phyloP scores from a whole-genome alignment of 75 land plant species.

The Chamaecyparis obtusa region DNA sequence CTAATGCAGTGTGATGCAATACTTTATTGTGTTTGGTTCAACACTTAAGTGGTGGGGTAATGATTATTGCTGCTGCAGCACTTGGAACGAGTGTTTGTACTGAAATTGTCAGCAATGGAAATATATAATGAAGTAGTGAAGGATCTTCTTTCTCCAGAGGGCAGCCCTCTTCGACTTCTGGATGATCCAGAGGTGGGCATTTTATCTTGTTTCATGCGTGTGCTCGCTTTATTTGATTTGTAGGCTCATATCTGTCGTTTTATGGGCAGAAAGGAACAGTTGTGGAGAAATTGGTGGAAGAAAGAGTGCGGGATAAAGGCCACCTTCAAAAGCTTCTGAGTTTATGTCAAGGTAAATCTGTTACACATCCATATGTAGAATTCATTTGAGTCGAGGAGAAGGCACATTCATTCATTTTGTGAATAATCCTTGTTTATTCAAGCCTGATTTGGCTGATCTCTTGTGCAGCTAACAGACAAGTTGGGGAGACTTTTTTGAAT shows the following conservation, averaged over 20 bases:
- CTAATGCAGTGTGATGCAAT: background rate
- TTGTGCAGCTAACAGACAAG: constrained; percentile 85
- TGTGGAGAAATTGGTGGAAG: constrained; percentile 86
- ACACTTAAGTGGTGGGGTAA: background rate
- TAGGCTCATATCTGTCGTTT: background rate
- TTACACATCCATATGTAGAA: background rate
- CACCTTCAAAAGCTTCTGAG: constrained; percentile 71
- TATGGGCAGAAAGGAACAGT: constrained; percentile 73
- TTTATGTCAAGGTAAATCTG: constrained; percentile 74
- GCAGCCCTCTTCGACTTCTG: constrained; percentile 63
- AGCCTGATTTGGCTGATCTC: background rate
- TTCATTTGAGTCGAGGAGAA: background rate
- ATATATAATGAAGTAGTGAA: constrained; percentile 95
- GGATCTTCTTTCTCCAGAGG: constrained; percentile 77
- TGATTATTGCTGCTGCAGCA: constrained; percentile 50
- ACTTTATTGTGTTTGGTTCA: background rate
- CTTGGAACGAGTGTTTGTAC: constrained; percentile 74
- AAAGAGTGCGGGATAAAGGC: constrained; percentile 58
- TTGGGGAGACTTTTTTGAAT: constrained; percentile 90
- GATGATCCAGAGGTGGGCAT: constrained; percentile 92
- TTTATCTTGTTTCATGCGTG: background rate
- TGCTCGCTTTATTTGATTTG: background rate
- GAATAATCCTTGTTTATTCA: background rate
- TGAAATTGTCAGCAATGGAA: constrained; percentile 96
- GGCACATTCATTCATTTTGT: background rate